phyloP scores from a whole-genome alignment of 805 yeast genomes.

The Pichia eremophila region DNA sequence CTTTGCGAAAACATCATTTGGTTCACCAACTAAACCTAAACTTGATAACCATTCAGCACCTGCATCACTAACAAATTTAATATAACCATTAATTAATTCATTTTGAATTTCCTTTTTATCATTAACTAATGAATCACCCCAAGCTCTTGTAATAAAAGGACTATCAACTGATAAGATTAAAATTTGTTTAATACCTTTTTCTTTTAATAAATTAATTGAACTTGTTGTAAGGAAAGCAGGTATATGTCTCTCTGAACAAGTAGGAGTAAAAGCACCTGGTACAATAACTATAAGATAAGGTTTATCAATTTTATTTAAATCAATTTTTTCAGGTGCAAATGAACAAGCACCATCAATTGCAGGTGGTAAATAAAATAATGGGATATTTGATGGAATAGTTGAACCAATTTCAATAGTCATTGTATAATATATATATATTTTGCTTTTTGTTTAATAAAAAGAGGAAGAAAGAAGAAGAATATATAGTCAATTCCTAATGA shows the following conservation, averaged over 20 bases:
- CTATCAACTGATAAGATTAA: slow-evolving; percentile 33
- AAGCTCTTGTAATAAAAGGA: slow-evolving; percentile 34
- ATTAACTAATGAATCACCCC: slow-evolving; percentile 39
- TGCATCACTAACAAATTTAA: slow-evolving; percentile 50
- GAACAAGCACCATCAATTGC: slow-evolving; percentile 6
- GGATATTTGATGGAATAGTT: not conserved
- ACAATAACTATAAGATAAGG: slow-evolving; percentile 32
- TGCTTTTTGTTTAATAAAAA: not conserved
- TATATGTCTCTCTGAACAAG: slow-evolving; percentile 36
- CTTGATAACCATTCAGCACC: slow-evolving; percentile 17
- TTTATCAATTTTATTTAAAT: not conserved
- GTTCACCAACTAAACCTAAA: slow-evolving; percentile 8
- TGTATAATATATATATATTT: too few relatives aligned
- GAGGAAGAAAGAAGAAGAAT: not conserved
- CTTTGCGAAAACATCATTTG: slow-evolving; percentile 7
- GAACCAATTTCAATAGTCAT: not conserved
- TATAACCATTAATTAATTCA: slow-evolving; percentile 12
- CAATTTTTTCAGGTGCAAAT: slow-evolving; percentile 3
- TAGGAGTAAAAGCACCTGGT: slow-evolving; percentile 45
- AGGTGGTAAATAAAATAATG: slow-evolving; percentile 6
- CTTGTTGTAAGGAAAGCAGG: slow-evolving; percentile 29
- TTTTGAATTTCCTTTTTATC: slow-evolving; percentile 11
- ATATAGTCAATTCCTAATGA: too few relatives aligned
- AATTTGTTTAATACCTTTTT: slow-evolving; percentile 31
- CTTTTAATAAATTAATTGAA: slow-evolving; percentile 25